Evolutionary conservation across 2,329 filamentous ascomycete genomes (phyloP).

Genomic region (Fusarium caatingaense): DNA sequence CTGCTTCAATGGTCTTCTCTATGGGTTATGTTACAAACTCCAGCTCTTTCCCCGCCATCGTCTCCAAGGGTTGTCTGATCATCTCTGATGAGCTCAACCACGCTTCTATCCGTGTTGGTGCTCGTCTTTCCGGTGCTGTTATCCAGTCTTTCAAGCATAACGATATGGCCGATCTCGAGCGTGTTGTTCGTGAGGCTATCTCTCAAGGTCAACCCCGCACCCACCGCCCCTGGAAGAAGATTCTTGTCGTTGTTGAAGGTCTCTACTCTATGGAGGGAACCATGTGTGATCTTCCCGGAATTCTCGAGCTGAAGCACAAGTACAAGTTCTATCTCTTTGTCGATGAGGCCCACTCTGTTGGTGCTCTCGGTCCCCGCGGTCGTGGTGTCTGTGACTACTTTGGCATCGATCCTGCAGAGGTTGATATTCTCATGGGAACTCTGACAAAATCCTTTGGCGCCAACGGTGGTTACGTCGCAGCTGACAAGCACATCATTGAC

Average conservation of each 20-base stretch:
- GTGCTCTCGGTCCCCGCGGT: slow-evolving; percentile 87
- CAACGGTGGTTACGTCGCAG: slow-evolving; percentile 95
- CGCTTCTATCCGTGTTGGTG: slow-evolving; percentile 94
- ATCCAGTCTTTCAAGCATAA: slow-evolving; percentile 99
- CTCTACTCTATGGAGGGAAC: slow-evolving; percentile 99
- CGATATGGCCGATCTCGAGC: slow-evolving; percentile 89
- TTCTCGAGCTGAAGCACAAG: slow-evolving; percentile 87
- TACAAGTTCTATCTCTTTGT: slow-evolving; percentile 98
- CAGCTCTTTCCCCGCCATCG: slow-evolving; percentile 89
- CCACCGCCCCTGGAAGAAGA: slow-evolving; percentile 99
- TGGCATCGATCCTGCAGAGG: slow-evolving; percentile 83
- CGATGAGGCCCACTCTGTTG: slow-evolving; percentile 96
- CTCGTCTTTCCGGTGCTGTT: slow-evolving; percentile 92
- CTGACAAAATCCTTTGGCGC: slow-evolving; percentile 98
- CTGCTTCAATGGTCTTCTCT: slow-evolving; percentile 94
- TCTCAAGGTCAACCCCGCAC: slow-evolving; percentile 97
- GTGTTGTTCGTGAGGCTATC: slow-evolving; percentile 88
- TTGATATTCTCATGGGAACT: slow-evolving; percentile 98
- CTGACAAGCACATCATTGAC: slow-evolving; percentile 89
- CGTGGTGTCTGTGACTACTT: slow-evolving; percentile 98
- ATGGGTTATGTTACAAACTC: slow-evolving; percentile 99
- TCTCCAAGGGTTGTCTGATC: slow-evolving; percentile 92
- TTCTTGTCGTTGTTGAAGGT: slow-evolving; percentile 93
- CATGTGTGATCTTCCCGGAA: slow-evolving; percentile 95
- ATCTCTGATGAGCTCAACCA: slow-evolving; percentile 98